Evolutionary conservation across 192 early-diverging fungal species (phyloP), one percentile per base, ranked within the genome.

Genomic region (Gaertneriomyces semiglobifer): DNA sequence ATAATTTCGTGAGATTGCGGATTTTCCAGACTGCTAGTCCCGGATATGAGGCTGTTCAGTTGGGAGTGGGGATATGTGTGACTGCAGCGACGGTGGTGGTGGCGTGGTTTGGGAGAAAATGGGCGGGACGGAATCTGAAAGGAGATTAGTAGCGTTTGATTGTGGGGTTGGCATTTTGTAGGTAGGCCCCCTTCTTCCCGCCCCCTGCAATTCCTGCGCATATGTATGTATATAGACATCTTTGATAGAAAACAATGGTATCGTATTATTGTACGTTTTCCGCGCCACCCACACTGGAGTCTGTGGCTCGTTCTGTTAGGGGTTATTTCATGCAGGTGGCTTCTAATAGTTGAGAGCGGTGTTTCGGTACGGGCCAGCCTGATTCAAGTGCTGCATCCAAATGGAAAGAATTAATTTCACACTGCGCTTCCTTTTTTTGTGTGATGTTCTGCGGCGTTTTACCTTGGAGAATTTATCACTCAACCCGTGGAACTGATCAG

Each of bases 391-490:
- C 76, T 78, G 63, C 9, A 38, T 50, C 9, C 14, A n/a, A n/a
- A 12, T 18, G 20, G 6, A 4, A 44, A 44, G 41, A 55, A 48
- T 16, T 18, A 38, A 11, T 16, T 56, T 25, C 20, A 57, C 12
- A 14, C 14, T 38, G 16, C 55, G 39, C 38, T 12, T 57, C 55
- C 14, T 38, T 14, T 25, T 14, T 4, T 4, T 57, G 55, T 5
- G 2, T 4, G 55, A 25, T 52, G 5, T 6, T 47, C 18, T 10
- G 18, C 50, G 20, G 7, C 18, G 44, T 12, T 61, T 12, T 61
- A 82, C 82, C 72, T 79, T 74, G 5, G 77, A 73, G 51, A 84
- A 84, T 43, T 77, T 79, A 4, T 68, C 54, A 1, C 70, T 73
- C 53, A 78, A 75, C 4, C 82, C 82, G 44, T 74, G 68, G 58